Base-by-base conservation (phyloP, 768 basidiomycete species). In the Amanita molliuscula region DNA sequence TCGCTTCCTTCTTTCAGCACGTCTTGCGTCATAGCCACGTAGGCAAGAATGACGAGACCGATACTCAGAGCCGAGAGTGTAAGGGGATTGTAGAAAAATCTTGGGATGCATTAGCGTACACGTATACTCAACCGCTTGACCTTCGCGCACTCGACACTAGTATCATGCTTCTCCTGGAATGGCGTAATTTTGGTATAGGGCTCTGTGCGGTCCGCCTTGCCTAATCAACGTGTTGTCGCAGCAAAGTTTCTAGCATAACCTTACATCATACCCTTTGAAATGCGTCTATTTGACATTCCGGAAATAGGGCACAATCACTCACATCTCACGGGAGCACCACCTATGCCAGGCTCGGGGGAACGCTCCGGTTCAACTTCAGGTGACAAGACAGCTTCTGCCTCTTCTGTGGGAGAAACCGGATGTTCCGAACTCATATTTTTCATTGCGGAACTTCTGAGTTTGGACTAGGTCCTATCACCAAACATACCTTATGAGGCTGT, bases 21-120 rank as follows among this genome's bases (percentile, higher is more conserved):
- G 60, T 89, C 87, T 56, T 87, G 79, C 4, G 88, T 81, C 60
- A 78, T 91, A 9, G 88, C 89, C 38, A 89, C 73, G 67, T 92
- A 91, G 0, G 86, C 85, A 50, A 92, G 69, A 4, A 81, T 68
- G 29, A 79, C 67, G 50, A 92, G 68, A 8, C 81, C 85, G 38
- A 74, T 61, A 3, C 82, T 72, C 31, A 91, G 76, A 23, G 84
- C 80, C 9, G 87, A 82, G 47, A 92, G 69, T 0, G 89, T 92
- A 31, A 88, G 68, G 3, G 88, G 89, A 51, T 84, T 88, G 69
- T 86, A 92, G 63, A 92, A 87, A 68, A 91, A 92, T 58, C 88
- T 90, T 45, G n/a, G 34, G 29, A 53, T 33, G 50, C 10, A 21
- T 46, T 25, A 41, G 50, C 44, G 38, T 37, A 34, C 9, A 49